Base-by-base conservation (phyloP, 305 asterid genomes). In the Petunia hybrid region DNA sequence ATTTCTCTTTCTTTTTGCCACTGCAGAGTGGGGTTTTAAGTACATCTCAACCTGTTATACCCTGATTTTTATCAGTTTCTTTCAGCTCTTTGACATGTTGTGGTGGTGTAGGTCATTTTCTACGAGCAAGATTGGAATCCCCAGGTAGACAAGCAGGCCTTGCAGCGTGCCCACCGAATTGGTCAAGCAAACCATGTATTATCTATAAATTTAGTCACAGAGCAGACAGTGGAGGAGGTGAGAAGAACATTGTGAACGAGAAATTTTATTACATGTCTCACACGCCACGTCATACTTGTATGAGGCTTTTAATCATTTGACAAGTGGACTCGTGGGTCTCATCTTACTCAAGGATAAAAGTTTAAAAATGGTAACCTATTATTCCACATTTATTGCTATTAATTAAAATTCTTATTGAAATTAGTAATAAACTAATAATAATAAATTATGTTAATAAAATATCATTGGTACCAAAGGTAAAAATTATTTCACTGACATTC, bases 61-160 rank as follows among this genome's bases (percentile, higher is more conserved):
- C 56, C 56, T 73, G 46, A 36, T 51, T 35, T 12, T 57, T 12
- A 40, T 78, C 57, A 13, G 61, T 61, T 43, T 62, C 81, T 80
- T 38, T 80, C 56, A 66, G 42, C 68, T 80, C 74, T 35, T 59
- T 80, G 62, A 67, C 77, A 66, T 51, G 53, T 66, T 43, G 43
- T 65, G 63, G 73, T 35, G 68, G 59, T 76, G 85, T 85, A 95
- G 98, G 98, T 95, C 84, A 89, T 95, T 82, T 95, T 95, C 89
- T 94, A 91, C 79, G 99, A 95, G 88, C 98, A 94, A 87, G 99
- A 95, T 85, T 95, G 98, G 99, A 95, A 95, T 84, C 98, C 99
- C 59, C 99, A 95, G 89, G 98, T 95, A 69, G 98, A 95, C 90
- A 95, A 93, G 90, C 99, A 94, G 89, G 99, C 98, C 84, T 86